These are phyloP conservation scores for Lasiosphaeriaceae sp. DNA, from an alignment of 495 filamentous ascomycete species.

Conservation along the genomic window DNA sequence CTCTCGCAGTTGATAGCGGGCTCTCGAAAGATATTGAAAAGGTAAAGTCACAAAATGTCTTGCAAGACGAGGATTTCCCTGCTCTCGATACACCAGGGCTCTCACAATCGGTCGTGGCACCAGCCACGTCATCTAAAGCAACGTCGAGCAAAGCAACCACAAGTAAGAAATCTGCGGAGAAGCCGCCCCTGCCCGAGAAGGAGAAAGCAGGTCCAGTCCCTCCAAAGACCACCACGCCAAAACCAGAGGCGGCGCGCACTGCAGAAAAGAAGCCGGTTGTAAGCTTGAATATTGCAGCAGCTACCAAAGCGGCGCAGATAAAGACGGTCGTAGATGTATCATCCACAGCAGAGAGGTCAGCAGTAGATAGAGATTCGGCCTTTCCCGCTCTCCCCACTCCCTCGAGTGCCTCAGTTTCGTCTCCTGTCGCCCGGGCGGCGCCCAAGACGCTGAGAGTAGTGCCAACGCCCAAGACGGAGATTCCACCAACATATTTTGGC, in stretches of 20 bases:
- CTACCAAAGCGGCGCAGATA: slow-evolving; percentile 36
- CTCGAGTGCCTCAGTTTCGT: slow-evolving; percentile 43
- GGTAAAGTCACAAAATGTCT: slow-evolving; percentile 38
- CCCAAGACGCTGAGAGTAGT: slow-evolving; percentile 65
- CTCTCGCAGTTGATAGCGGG: slow-evolving; percentile 40
- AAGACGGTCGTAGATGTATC: slow-evolving; percentile 19
- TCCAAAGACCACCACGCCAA: slow-evolving; percentile 33
- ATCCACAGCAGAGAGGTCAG: slow-evolving; percentile 29
- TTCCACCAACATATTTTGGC: slow-evolving; percentile 35
- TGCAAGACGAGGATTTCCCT: slow-evolving; percentile 58
- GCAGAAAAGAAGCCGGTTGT: slow-evolving; percentile 53
- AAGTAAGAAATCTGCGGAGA: slow-evolving; percentile 17
- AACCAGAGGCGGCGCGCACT: slow-evolving; percentile 9
- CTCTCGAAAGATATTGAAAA: slow-evolving; percentile 46
- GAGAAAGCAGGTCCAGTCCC: slow-evolving; percentile 24
- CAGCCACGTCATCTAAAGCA: slow-evolving; percentile 23
- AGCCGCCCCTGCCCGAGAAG: slow-evolving; percentile 7
- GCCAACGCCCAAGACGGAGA: slow-evolving; percentile 67
- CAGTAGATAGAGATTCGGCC: slow-evolving; percentile 33
- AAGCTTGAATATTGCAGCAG: slow-evolving; percentile 61
- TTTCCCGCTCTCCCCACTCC: slow-evolving; percentile 52
- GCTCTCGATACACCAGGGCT: slow-evolving; percentile 41
- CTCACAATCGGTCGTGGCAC: slow-evolving; percentile 4
- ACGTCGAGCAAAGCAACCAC: slow-evolving; percentile 21
- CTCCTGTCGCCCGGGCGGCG: slow-evolving; percentile 38